Conservation (phyloP, 1,284 basidiomycete genomes). For the Apiotrichum laibachii region DNA sequence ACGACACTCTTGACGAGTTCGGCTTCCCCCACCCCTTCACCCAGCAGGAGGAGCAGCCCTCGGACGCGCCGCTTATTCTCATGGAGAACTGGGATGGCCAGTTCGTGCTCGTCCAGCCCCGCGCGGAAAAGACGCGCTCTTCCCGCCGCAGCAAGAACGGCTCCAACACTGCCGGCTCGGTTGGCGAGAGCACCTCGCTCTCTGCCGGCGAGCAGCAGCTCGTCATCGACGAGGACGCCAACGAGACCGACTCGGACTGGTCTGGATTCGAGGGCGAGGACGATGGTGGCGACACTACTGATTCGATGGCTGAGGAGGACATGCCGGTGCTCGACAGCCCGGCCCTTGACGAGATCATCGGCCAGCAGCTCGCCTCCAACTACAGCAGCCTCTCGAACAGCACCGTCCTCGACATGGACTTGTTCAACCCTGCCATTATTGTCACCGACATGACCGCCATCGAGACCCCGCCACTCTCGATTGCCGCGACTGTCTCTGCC, state of each 20-base stretch:
- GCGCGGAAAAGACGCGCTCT: conserved; percentile 29
- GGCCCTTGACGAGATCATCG: conserved; percentile 42
- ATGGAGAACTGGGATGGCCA: conserved; percentile 51
- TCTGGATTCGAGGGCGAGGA: conserved; percentile 35
- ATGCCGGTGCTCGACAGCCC: conserved; percentile 49
- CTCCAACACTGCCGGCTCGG: conserved; percentile 32
- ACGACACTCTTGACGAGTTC: conserved; percentile 46
- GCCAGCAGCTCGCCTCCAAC: conserved; percentile 21
- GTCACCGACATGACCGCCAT: conserved; percentile 25
- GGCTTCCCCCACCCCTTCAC: conserved; percentile 37
- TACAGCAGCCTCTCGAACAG: conserved; percentile 1
- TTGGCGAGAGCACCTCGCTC: conserved; percentile 35
- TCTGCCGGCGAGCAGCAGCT: conserved; percentile 37
- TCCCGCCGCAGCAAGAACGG: conserved; percentile 21
- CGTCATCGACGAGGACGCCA: conserved; percentile 45
- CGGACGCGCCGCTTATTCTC: conserved; percentile 36
- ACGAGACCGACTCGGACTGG: conserved; percentile 34
- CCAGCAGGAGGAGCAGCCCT: conserved; percentile 8
- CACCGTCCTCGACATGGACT: conserved; percentile 1
- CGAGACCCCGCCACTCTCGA: conserved; percentile 28
- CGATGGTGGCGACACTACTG: conserved; percentile 46
- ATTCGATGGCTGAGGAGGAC: conserved; percentile 50
- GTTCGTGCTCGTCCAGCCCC: conserved; percentile 45
- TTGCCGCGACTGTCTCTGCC: conserved; percentile 16
- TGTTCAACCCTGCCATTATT: conserved; percentile 24